phyloP scores from a whole-genome alignment of 768 basidiomycete genomes.

The Macrocybe gigantea region DNA sequence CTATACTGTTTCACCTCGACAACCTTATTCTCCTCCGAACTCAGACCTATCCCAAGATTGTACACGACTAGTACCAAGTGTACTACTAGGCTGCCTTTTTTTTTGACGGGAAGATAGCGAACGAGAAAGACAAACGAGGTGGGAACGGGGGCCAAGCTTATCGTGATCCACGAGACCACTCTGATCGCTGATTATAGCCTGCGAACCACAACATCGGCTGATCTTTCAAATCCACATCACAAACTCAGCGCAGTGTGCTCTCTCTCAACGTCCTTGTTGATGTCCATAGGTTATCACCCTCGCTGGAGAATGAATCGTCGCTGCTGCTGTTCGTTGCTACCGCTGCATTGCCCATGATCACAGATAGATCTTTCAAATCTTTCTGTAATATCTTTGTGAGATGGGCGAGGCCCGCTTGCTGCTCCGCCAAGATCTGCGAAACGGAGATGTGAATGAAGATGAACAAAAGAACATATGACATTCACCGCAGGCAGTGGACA shows the following conservation, averaged over 20 bases:
- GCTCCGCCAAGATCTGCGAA: constrained; percentile 62
- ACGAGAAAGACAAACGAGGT: constrained; percentile 3
- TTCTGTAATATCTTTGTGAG: constrained; percentile 69
- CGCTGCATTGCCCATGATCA: constrained; percentile 45
- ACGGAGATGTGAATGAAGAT: neutral
- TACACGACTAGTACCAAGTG: neutral
- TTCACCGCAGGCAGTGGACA: constrained; percentile 1
- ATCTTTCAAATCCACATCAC: neutral
- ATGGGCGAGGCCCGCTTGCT: constrained; percentile 77
- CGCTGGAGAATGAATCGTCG: neutral
- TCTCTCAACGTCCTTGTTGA: constrained; percentile 29
- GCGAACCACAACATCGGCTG: neutral
- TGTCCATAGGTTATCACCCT: constrained; percentile 26
- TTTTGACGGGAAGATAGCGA: neutral
- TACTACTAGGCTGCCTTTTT: neutral
- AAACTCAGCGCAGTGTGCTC: constrained; percentile 26
- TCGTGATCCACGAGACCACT: neutral
- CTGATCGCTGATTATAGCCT: no score
- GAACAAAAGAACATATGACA: constrained; percentile 4
- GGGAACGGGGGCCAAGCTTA: constrained; percentile 2
- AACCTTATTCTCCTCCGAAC: neutral
- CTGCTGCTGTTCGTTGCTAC: no score
- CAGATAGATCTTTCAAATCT: constrained; percentile 56
- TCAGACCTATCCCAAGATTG: neutral
- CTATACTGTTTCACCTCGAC: neutral